Evolutionary conservation across 2,329 filamentous ascomycete species (phyloP).

Genomic region (Aspergillus aculeatus): DNA sequence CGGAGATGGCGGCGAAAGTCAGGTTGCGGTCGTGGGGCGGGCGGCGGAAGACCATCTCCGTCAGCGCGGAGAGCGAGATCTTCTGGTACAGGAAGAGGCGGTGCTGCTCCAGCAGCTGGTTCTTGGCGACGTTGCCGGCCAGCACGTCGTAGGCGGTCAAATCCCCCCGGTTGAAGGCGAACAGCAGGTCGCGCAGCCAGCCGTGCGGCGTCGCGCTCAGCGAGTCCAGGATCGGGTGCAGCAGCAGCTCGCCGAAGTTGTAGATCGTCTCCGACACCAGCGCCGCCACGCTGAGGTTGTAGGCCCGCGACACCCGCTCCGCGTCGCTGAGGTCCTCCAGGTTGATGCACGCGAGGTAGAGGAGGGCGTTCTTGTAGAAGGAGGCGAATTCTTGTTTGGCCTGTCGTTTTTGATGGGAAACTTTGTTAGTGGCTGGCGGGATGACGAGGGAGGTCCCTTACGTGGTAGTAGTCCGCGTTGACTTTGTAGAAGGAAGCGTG

Average conservation of each 20-base stretch:
- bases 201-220: slow-evolving; percentile 71
- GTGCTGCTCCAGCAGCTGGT: slow-evolving; percentile 76
- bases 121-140: slow-evolving; percentile 74
- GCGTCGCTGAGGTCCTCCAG: slow-evolving; percentile 68
- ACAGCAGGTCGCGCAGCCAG: slow-evolving; percentile 94
- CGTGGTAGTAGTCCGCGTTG: slow-evolving; percentile 92
- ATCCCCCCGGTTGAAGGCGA: slow-evolving; percentile 96
- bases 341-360: slow-evolving; percentile 96
- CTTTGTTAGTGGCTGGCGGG: background rate
- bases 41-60: slow-evolving; percentile 92
- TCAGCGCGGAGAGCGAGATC: slow-evolving; percentile 93
- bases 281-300: slow-evolving; percentile 88
- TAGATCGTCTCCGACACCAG: slow-evolving; percentile 94
- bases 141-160: slow-evolving; percentile 82
- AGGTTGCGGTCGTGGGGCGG: slow-evolving; percentile 94
- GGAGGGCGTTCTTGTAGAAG: slow-evolving; percentile 95
- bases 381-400: slow-evolving; percentile 87
- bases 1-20: slow-evolving; percentile 82
- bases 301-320: slow-evolving; percentile 80
- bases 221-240: slow-evolving; percentile 91
- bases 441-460: slow-evolving; percentile 27
- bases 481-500: slow-evolving; percentile 96
- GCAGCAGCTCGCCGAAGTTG: slow-evolving; percentile 98
- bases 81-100: slow-evolving; percentile 88
- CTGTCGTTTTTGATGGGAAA: slow-evolving; percentile 32